These are phyloP conservation scores for Chondrus crispus DNA, from an alignment of 23 red algal species.

Conservation along the genomic window DNA sequence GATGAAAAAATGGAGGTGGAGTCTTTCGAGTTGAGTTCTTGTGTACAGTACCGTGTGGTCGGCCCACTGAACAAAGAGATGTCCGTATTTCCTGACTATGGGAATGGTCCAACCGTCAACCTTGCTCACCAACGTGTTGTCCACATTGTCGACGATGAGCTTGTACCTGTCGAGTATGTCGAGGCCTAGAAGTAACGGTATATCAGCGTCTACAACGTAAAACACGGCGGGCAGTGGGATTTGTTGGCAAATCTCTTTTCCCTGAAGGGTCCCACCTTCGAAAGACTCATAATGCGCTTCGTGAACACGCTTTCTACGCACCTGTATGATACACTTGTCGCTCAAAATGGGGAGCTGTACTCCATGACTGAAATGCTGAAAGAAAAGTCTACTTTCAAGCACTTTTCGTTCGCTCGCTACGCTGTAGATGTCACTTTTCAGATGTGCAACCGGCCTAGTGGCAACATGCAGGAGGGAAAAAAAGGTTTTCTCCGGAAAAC, in stretches of 20 bases:
- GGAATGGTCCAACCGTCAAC: neutral
- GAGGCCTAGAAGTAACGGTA: neutral
- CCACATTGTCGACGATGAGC: neutral
- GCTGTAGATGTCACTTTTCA: slow-evolving; percentile 38
- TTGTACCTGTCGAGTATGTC: neutral
- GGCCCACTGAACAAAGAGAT: neutral
- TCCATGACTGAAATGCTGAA: too few relatives aligned
- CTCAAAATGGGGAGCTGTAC: too few relatives aligned
- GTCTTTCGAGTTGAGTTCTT: neutral
- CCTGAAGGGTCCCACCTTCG: slow-evolving; percentile 2
- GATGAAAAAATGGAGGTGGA: neutral
- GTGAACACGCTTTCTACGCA: neutral
- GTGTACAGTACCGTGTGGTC: neutral
- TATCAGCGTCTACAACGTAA: neutral
- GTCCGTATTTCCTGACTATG: neutral
- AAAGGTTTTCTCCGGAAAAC: neutral
- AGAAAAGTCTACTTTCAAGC: too few relatives aligned
- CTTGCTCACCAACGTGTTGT: neutral
- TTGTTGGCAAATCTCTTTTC: slow-evolving; percentile 9
- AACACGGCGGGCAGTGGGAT: slow-evolving; percentile 24
- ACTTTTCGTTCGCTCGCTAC: neutral
- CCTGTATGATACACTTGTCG: too few relatives aligned
- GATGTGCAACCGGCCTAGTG: neutral
- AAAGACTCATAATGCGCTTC: neutral
- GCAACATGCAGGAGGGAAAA: slow-evolving; percentile 18